These are phyloP conservation scores for Cladosporium sp. DNA, from an alignment of 2,329 filamentous ascomycete genomes.

Conservation along the genomic window DNA sequence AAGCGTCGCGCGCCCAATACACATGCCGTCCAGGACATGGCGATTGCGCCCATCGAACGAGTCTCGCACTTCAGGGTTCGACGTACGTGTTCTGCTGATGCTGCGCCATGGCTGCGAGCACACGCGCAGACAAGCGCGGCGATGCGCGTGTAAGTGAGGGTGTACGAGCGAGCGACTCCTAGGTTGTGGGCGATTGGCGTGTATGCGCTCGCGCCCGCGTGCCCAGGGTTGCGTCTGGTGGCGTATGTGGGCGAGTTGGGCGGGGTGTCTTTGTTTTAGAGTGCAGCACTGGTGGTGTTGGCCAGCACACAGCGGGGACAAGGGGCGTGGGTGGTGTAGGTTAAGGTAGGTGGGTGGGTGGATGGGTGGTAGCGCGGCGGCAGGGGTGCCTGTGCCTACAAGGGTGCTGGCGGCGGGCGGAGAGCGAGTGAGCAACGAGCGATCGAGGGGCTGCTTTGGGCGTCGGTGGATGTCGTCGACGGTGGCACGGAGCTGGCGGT, in stretches of 20 bases:
- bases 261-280: neutral
- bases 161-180: constrained; percentile 15
- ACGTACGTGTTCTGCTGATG: constrained; percentile 22
- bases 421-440: neutral
- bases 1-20: neutral
- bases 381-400: neutral
- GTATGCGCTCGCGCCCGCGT: constrained; percentile 17
- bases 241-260: neutral
- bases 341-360: neutral
- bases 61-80: neutral
- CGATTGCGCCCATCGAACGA: neutral
- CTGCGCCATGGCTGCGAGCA: constrained; percentile 15
- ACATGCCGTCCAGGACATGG: neutral
- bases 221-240: neutral
- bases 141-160: neutral
- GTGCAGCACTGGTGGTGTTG: neutral
- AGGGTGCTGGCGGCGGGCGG: neutral
- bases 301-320: neutral
- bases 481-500: neutral
- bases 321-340: neutral
- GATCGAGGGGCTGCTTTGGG: neutral
- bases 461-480: neutral
- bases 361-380: neutral
- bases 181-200: neutral
- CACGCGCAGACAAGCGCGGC: constrained; percentile 9